A percentile compares a stretch with the other conserved stretches of the same genome.
phyloP scores from a whole-genome alignment of 352 stramenopile genomes.

The Halophytophthora polymorphica region DNA sequence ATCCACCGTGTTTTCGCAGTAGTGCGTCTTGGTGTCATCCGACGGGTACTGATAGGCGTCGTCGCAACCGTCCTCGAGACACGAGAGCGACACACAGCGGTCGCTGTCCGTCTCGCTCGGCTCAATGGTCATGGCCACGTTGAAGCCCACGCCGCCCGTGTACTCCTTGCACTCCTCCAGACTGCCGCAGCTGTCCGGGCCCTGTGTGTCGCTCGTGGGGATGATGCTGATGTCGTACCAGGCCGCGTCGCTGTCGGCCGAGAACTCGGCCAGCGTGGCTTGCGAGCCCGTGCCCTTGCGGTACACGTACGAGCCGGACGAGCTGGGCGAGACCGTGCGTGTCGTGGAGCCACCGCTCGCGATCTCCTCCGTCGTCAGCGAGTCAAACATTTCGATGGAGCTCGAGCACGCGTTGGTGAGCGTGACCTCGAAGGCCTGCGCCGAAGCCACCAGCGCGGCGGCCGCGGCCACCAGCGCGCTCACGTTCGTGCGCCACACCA shows the following conservation, averaged over 20 bases:
- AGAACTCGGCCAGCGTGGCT: conserved; percentile 70
- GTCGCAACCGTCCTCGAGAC: conserved; percentile 45
- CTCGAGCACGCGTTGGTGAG: conserved; percentile 49
- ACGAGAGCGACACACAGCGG: conserved; percentile 50
- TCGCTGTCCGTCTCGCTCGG: conserved; percentile 29
- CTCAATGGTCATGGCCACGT: conserved; percentile 68
- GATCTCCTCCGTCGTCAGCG: conserved; percentile 31
- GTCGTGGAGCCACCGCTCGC: conserved; percentile 23
- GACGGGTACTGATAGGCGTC: conserved; percentile 71
- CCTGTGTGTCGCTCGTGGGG: conserved; percentile 39
- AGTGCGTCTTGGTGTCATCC: conserved; percentile 71
- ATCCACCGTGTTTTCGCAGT: conserved; percentile 40
- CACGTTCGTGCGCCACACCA: conserved; percentile 27
- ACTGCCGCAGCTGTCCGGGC: conserved; percentile 45
- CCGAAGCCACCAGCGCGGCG: conserved; percentile 20
- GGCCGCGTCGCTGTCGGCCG: conserved; percentile 36
- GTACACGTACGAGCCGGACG: conserved; percentile 34
- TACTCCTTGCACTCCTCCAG: conserved; percentile 47
- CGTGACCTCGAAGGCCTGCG: conserved; percentile 35
- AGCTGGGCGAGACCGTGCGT: conserved; percentile 31
- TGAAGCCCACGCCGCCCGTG: conserved; percentile 63
- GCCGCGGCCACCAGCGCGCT: conserved; percentile 22
- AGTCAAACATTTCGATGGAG: conserved; percentile 50
- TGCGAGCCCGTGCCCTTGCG: conserved; percentile 44
- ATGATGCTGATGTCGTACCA: conserved; percentile 85